A percentile compares a stretch with the other conserved stretches of the same genome.
These are phyloP conservation scores for Penicillium sp. DNA, from an alignment of 2,329 filamentous ascomycete species.

Conservation along the genomic window DNA sequence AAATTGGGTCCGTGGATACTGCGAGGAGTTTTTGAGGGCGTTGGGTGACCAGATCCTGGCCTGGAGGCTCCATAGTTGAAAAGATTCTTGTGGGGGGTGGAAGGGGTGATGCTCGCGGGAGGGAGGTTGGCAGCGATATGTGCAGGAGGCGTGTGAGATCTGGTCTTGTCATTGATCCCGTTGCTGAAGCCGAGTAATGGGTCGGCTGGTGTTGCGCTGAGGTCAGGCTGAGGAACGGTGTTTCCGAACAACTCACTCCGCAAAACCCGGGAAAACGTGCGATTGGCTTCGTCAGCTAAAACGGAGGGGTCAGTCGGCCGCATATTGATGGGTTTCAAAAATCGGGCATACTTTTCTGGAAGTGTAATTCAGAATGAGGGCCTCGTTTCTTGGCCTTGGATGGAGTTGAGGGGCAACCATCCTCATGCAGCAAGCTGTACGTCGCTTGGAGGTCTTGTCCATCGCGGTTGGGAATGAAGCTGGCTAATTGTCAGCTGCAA, in stretches of 20 bases:
- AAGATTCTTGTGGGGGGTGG: constrained; percentile 95
- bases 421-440: constrained; percentile 88
- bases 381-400: constrained; percentile 81
- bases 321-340: constrained; percentile 1
- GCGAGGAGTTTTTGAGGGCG: constrained; percentile 84
- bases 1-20: constrained; percentile 85
- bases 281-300: constrained; percentile 86
- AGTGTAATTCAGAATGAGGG: constrained; percentile 87
- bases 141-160: constrained; percentile 79
- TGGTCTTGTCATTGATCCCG: constrained; percentile 63
- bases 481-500: constrained; percentile 38
- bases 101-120: constrained; percentile 75
- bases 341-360: constrained; percentile 74
- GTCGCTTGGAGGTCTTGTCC: constrained; percentile 92
- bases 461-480: constrained; percentile 92
- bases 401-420: constrained; percentile 88
- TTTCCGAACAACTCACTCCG: constrained; percentile 90
- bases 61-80: constrained; percentile 84
- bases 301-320: constrained; percentile 15
- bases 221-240: constrained; percentile 78
- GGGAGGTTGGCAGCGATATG: constrained; percentile 66
- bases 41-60: constrained; percentile 77
- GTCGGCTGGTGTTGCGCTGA: constrained; percentile 64
- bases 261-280: constrained; percentile 84
- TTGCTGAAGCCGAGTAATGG: constrained; percentile 48